Percentiles rank a stretch among this genome's conserved stretches.
Conservation (phyloP, 352 stramenopile species). For the Phytophthora sp. region DNA sequence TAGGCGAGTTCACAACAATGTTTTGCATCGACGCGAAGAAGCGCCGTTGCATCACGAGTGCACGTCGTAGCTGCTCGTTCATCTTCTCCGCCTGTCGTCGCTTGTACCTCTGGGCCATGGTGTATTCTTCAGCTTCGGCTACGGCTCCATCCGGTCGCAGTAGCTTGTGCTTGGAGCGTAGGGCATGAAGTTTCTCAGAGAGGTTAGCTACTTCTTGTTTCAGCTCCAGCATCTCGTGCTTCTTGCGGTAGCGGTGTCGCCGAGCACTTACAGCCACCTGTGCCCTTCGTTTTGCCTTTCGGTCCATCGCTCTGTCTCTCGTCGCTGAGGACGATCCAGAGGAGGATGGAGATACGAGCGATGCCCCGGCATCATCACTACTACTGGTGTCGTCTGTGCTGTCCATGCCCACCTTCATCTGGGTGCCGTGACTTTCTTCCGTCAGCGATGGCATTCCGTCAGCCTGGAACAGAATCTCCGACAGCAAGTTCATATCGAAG, state of each 20-base stretch:
- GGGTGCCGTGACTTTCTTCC: neutral
- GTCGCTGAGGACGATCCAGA: neutral
- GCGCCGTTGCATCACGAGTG: conserved; percentile 51
- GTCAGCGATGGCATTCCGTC: conserved; percentile 14
- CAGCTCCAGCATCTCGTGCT: conserved; percentile 50
- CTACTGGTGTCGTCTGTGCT: conserved; percentile 17
- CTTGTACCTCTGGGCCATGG: conserved; percentile 40
- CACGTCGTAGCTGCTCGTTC: conserved; percentile 57
- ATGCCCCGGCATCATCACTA: conserved; percentile 16
- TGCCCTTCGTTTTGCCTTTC: conserved; percentile 20
- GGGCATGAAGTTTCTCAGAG: conserved; percentile 29
- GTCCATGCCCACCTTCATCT: neutral
- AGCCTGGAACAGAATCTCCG: conserved; percentile 27
- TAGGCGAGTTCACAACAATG: conserved; percentile 31
- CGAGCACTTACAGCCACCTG: conserved; percentile 31
- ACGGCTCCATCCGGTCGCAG: conserved; percentile 24
- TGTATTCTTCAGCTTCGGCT: conserved; percentile 37
- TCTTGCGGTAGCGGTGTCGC: conserved; percentile 41
- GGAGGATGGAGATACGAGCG: neutral
- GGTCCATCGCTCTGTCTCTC: conserved; percentile 4
- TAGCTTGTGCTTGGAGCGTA: conserved; percentile 42
- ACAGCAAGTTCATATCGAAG: conserved; percentile 30
- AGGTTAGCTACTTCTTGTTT: conserved; percentile 43
- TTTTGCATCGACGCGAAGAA: conserved; percentile 51
- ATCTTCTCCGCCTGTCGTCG: conserved; percentile 36